Conservation (phyloP, 2,329 filamentous ascomycete genomes). For the Cladosporium austrohemisphaericum region DNA sequence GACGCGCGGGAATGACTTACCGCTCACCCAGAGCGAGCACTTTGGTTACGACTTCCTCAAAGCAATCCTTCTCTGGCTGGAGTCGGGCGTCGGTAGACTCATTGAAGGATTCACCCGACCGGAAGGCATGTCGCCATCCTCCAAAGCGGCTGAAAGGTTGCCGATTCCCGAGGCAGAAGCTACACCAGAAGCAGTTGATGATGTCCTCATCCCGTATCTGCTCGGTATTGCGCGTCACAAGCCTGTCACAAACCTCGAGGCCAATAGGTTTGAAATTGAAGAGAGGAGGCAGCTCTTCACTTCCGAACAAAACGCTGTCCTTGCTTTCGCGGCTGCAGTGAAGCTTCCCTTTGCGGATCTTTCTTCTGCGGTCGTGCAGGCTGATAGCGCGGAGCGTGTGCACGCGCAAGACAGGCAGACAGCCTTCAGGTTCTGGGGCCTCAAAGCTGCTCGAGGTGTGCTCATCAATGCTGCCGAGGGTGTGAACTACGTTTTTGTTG, state of each 20-base stretch:
- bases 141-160: conserved; percentile 35
- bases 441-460: conserved; percentile 57
- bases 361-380: conserved; percentile 34
- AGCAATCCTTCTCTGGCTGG: conserved; percentile 60
- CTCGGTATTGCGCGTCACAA: conserved; percentile 49
- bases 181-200: conserved; percentile 52
- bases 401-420: conserved; percentile 43
- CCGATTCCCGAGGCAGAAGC: conserved; percentile 51
- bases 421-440: conserved; percentile 54
- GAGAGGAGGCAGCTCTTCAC: conserved; percentile 50
- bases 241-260: conserved; percentile 54
- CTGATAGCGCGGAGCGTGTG: conserved; percentile 20
- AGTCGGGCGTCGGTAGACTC: conserved; percentile 54
- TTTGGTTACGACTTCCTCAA: conserved; percentile 65
- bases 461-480: conserved; percentile 55
- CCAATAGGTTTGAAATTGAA: conserved; percentile 56
- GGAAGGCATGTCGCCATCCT: conserved; percentile 32
- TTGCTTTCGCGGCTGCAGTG: conserved; percentile 54
- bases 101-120: conserved; percentile 55
- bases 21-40: conserved; percentile 41
- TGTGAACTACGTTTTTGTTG: conserved; percentile 55
- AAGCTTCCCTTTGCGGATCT: conserved; percentile 51
- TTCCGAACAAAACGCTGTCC: conserved; percentile 53
- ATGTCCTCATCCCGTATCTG: conserved; percentile 57
- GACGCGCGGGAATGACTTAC: conserved; percentile 39